A percentile compares a stretch with the other conserved stretches of the same genome.
Evolutionary conservation across 169 alveolate species (phyloP).

Genomic region (Babesia sp.): DNA sequence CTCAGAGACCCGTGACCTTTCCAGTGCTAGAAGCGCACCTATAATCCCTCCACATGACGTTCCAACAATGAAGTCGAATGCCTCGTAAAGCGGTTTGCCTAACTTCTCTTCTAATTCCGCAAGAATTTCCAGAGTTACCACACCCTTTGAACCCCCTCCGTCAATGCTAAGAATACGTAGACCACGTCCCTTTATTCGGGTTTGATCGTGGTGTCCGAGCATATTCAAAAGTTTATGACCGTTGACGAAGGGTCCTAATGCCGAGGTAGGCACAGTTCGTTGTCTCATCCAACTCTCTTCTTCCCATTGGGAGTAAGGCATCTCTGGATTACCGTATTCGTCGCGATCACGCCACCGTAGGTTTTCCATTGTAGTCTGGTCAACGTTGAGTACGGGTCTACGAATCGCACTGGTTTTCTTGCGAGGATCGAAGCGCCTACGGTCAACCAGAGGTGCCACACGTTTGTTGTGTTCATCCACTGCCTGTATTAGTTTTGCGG

Average conservation of each 20-base stretch:
- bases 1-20: constrained; percentile 74
- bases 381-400: neutral
- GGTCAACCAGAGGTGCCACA: constrained; percentile 39
- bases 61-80: constrained; percentile 84
- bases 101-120: constrained; percentile 52
- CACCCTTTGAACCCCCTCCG: constrained; percentile 88
- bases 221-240: constrained; percentile 57
- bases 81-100: constrained; percentile 73
- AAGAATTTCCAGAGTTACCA: constrained; percentile 79
- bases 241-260: constrained; percentile 44
- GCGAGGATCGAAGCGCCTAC: neutral
- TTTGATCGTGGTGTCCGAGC: constrained; percentile 57
- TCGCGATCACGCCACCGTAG: neutral
- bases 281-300: constrained; percentile 54
- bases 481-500: constrained; percentile 7
- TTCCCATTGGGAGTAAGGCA: neutral
- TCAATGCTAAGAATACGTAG: constrained; percentile 80
- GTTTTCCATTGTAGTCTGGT: neutral
- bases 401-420: constrained; percentile 23
- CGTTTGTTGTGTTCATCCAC: constrained; percentile 11
- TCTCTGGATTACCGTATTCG: constrained; percentile 4
- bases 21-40: constrained; percentile 79
- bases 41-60: constrained; percentile 86
- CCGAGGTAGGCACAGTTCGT: constrained; percentile 2
- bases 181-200: constrained; percentile 34